phyloP scores from a whole-genome alignment of 1,284 basidiomycete genomes.

The Somion occarium region DNA sequence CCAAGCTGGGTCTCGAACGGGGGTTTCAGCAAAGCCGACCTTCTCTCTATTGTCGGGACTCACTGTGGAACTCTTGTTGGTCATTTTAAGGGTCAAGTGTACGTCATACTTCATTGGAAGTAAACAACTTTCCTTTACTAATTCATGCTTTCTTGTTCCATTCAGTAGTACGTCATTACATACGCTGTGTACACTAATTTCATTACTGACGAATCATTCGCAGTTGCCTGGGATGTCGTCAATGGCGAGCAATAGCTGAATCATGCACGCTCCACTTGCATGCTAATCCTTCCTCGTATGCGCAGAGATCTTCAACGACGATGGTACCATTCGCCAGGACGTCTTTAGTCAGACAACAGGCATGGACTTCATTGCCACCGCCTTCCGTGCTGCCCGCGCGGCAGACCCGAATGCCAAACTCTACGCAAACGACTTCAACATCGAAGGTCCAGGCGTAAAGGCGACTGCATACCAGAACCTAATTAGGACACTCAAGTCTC shows the following conservation, averaged over 20 bases:
- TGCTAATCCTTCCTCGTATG: not conserved
- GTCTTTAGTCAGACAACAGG: conserved; percentile 47
- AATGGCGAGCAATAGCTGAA: conserved; percentile 23
- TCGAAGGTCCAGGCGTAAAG: conserved; percentile 34
- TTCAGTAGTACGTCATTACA: conserved; percentile 21
- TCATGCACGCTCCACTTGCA: not conserved
- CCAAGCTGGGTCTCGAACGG: conserved; percentile 45
- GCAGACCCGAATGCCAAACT: conserved; percentile 40
- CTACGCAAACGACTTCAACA: conserved; percentile 53
- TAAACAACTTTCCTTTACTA: no score
- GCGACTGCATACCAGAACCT: conserved; percentile 41
- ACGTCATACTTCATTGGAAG: conserved; percentile 17
- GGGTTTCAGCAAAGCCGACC: conserved; percentile 36
- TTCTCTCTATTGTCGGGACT: conserved; percentile 39
- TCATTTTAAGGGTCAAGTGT: conserved; percentile 48
- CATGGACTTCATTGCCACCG: conserved; percentile 36
- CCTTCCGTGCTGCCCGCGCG: conserved; percentile 39
- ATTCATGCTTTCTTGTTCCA: not conserved
- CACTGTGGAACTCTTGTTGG: conserved; percentile 43
- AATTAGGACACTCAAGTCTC: conserved; percentile 35
- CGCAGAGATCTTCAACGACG: conserved; percentile 51
- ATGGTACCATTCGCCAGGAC: conserved; percentile 44
- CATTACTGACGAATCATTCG: not conserved
- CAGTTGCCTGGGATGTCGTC: conserved; percentile 34
- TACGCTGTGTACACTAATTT: no score